Evolutionary conservation across 257 asterid species (phyloP), one percentile per base, ranked within the genome.

Genomic region (Avicennia marina): DNA sequence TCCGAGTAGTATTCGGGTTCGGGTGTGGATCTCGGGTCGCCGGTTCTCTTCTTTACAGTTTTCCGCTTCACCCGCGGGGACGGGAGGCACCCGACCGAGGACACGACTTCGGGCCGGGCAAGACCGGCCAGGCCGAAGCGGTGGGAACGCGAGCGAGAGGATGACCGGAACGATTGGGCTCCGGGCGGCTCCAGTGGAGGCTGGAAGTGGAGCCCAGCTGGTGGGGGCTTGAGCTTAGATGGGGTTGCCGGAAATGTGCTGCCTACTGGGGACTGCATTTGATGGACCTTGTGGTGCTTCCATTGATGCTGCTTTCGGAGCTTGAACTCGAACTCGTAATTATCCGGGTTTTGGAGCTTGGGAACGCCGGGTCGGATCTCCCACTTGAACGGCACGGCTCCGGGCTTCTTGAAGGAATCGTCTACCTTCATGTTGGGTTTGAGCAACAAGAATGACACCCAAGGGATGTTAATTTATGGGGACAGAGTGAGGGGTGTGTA

Each of bases 341-440:
- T 52, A 9, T 45, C 39, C 29, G 74, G 54, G 41, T 41, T 27
- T 18, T 63, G 75, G 73, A 52, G 50, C 79, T 74, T 84, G 48
- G 94, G 95, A 0, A 84, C 84, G 7, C 96, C 95, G 64, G 95
- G 96, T 42, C 93, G 93, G 81, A 84, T 69, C 81, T 87, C 96
- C 96, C 96, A 87, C 56, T 80, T 80, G 80, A 87, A 87, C 2
- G 96, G 96, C 48, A 87, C 48, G 27, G 86, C 68, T 62, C 93
- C 96, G 24, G 83, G 76, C 55, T 74, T 72, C 73, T 63, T 84
- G 74, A 87, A 87, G 1, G 94, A 76, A 43, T 74, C 91, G 26
- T 81, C 88, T 27, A 32, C 17, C 12, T 56, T 77, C 89, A 78
- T 79, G 36, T 7, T n/a, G 16, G 11, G 9, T 8, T 22, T 43